phyloP scores from a whole-genome alignment of 805 yeast species.

The Pichia kluyveri region DNA sequence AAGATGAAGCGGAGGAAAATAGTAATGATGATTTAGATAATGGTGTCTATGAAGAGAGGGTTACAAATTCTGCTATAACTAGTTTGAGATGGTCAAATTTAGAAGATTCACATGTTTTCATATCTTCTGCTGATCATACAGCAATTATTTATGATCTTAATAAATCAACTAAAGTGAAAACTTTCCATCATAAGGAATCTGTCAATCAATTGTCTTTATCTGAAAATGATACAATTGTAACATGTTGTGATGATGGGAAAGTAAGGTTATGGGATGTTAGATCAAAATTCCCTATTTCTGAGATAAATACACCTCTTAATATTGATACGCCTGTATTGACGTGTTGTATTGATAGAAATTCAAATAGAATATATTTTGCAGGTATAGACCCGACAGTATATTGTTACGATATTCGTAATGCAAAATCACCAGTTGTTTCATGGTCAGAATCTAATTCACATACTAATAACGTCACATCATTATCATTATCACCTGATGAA shows the following conservation, averaged over 20 bases:
- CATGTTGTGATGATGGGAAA: slow-evolving; percentile 62
- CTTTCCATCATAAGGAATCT: slow-evolving; percentile 29
- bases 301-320: slow-evolving; percentile 21
- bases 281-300: slow-evolving; percentile 33
- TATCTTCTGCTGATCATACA: slow-evolving; percentile 55
- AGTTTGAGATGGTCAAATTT: slow-evolving; percentile 43
- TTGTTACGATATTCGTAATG: slow-evolving; percentile 49
- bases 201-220: slow-evolving; percentile 46
- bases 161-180: slow-evolving; percentile 47
- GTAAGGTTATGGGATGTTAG: slow-evolving; percentile 59
- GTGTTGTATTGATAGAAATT: slow-evolving; percentile 31
- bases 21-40: neutral
- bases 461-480: slow-evolving; percentile 46
- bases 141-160: slow-evolving; percentile 54
- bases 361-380: slow-evolving; percentile 39
- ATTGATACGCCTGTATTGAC: slow-evolving; percentile 47
- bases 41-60: slow-evolving; percentile 1
- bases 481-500: slow-evolving; percentile 34
- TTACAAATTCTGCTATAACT: slow-evolving; percentile 45
- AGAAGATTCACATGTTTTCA: slow-evolving; percentile 34
- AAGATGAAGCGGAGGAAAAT: neutral
- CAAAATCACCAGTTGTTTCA: slow-evolving; percentile 21
- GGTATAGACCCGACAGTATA: slow-evolving; percentile 62
- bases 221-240: slow-evolving; percentile 26
- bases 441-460: slow-evolving; percentile 37